Evolutionary conservation across 352 stramenopile genomes (phyloP).

Genomic region (Phytophthora cactorum): DNA sequence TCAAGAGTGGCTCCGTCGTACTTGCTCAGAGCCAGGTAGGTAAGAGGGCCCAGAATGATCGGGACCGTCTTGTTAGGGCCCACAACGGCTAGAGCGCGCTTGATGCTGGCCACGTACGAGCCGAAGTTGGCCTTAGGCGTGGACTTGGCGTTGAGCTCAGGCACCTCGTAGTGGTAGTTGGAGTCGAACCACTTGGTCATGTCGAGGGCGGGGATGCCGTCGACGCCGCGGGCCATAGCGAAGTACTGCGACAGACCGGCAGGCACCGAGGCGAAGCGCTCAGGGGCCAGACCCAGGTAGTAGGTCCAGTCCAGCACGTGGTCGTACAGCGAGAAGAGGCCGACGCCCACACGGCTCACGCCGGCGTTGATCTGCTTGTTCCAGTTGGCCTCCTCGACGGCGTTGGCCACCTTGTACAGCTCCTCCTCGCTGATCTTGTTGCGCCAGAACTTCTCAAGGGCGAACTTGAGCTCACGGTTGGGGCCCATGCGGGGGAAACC

Average conservation of each 20-base stretch:
- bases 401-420: slow-evolving; percentile 73
- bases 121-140: slow-evolving; percentile 82
- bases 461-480: slow-evolving; percentile 95
- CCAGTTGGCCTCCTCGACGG: slow-evolving; percentile 89
- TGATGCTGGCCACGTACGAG: slow-evolving; percentile 69
- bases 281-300: slow-evolving; percentile 80
- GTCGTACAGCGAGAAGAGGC: slow-evolving; percentile 93
- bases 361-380: slow-evolving; percentile 78
- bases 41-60: slow-evolving; percentile 84
- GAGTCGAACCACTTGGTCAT: slow-evolving; percentile 97
- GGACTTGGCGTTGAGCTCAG: slow-evolving; percentile 84
- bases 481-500: slow-evolving; percentile 93
- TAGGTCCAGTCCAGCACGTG: slow-evolving; percentile 90
- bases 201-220: slow-evolving; percentile 91
- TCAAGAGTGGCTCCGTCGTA: slow-evolving; percentile 79
- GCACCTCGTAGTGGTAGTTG: slow-evolving; percentile 97
- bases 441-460: slow-evolving; percentile 94
- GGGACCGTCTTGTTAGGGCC: slow-evolving; percentile 85
- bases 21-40: slow-evolving; percentile 84
- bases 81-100: slow-evolving; percentile 83
- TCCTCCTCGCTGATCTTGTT: slow-evolving; percentile 82
- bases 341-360: slow-evolving; percentile 83
- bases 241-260: slow-evolving; percentile 84
- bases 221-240: slow-evolving; percentile 90
- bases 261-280: slow-evolving; percentile 76